Evolutionary conservation across 352 stramenopile species (phyloP).

Genomic region (Blastocystis sp.): DNA sequence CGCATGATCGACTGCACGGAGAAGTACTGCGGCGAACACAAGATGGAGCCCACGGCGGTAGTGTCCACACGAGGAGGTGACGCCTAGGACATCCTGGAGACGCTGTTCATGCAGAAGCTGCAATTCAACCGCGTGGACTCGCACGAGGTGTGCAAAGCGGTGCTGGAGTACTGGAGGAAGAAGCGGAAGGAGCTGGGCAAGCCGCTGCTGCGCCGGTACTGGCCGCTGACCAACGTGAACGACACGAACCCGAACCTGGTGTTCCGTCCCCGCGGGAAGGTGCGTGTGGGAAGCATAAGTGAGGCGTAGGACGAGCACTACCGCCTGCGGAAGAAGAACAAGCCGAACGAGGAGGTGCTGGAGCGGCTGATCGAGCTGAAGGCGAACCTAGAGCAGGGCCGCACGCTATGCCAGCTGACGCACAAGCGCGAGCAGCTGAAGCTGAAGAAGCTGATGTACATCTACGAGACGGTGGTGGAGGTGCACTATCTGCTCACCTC

Average conservation of each 20-base stretch:
- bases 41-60: slow-evolving; percentile 42
- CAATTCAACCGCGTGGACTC: slow-evolving; percentile 54
- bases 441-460: slow-evolving; percentile 59
- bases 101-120: slow-evolving; percentile 58
- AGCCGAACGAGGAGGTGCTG: slow-evolving; percentile 34
- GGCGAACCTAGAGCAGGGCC: slow-evolving; percentile 17
- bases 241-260: slow-evolving; percentile 93
- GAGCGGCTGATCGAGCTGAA: slow-evolving; percentile 24
- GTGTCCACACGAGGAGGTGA: too few species aligned
- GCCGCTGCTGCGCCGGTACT: slow-evolving; percentile 88
- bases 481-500: slow-evolving; percentile 26
- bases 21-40: slow-evolving; percentile 66
- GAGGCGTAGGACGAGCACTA: slow-evolving; percentile 39
- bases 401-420: slow-evolving; percentile 5
- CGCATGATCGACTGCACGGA: slow-evolving; percentile 71
- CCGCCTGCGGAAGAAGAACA: slow-evolving; percentile 37
- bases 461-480: slow-evolving; percentile 50
- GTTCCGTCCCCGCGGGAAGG: slow-evolving; percentile 93
- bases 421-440: slow-evolving; percentile 38
- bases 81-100: slow-evolving; percentile 51
- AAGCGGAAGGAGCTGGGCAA: slow-evolving; percentile 87
- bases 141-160: slow-evolving; percentile 75
- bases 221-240: slow-evolving; percentile 89
- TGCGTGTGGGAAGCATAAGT: not conserved
- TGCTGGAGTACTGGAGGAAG: slow-evolving; percentile 91